Conservation (phyloP, 495 filamentous ascomycete species). For the Trichoderma gamsii region DNA sequence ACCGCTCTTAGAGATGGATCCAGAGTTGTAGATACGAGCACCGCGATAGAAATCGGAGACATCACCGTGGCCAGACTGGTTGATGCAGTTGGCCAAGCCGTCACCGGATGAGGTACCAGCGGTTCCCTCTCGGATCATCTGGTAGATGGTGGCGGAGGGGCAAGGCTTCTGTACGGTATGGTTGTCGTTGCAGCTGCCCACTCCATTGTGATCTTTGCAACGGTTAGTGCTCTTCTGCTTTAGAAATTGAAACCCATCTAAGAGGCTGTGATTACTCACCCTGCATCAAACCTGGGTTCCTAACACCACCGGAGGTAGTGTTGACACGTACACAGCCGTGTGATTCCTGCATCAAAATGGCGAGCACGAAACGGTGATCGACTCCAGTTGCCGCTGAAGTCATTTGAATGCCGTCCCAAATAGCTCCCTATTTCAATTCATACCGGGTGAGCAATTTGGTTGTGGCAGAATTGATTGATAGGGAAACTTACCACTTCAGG, state of each 20-base stretch:
- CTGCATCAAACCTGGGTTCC: background rate
- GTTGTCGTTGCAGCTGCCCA: conserved; percentile 10
- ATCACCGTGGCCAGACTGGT: conserved; percentile 18
- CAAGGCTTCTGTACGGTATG: conserved; percentile 23
- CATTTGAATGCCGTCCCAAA: background rate
- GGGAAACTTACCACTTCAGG: background rate
- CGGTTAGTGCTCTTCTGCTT: no score
- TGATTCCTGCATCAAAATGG: background rate
- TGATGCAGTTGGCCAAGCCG: conserved; percentile 7
- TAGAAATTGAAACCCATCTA: no score
- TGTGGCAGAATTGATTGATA: background rate
- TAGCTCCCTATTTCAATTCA: background rate
- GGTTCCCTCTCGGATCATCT: conserved; percentile 3
- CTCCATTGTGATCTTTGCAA: background rate
- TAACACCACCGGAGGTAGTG: background rate
- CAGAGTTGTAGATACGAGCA: conserved; percentile 6
- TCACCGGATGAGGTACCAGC: background rate
- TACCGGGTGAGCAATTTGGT: background rate
- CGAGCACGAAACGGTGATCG: background rate
- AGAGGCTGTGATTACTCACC: no score
- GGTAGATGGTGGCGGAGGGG: background rate
- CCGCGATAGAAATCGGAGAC: conserved; percentile 24
- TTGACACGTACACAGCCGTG: background rate
- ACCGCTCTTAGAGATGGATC: conserved; percentile 10
- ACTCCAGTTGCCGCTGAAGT: background rate